Conservation (phyloP, 2,329 filamentous ascomycete species). For the Ceratocystis eucalypticola region DNA sequence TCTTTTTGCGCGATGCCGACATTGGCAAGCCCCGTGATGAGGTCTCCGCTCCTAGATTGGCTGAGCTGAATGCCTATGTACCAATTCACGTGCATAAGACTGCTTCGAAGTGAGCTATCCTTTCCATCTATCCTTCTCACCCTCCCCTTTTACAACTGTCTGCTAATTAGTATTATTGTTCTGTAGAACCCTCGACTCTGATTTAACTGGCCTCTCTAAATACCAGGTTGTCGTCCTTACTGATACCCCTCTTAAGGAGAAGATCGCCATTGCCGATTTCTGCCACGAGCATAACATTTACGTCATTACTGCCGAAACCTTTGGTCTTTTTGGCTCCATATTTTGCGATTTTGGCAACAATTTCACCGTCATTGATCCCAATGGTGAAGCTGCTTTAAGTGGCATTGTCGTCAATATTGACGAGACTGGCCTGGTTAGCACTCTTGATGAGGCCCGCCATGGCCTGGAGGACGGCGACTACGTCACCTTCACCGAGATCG, state of each 20-base stretch:
- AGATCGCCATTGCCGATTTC: slow-evolving; percentile 77
- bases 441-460: slow-evolving; percentile 86
- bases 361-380: slow-evolving; percentile 80
- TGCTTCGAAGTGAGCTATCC: slow-evolving; percentile 32
- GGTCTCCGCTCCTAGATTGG: slow-evolving; percentile 76
- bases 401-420: slow-evolving; percentile 87
- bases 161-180: background rate
- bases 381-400: slow-evolving; percentile 71
- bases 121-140: background rate
- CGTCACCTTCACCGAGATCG: slow-evolving; percentile 84
- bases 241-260: slow-evolving; percentile 63
- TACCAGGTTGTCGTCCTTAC: slow-evolving; percentile 92
- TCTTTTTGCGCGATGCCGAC: slow-evolving; percentile 81
- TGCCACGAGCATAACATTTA: slow-evolving; percentile 91
- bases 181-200: slow-evolving; percentile 48
- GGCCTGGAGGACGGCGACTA: slow-evolving; percentile 93
- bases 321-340: slow-evolving; percentile 84
- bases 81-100: slow-evolving; percentile 65
- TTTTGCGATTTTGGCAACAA: slow-evolving; percentile 96
- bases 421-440: slow-evolving; percentile 80
- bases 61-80: slow-evolving; percentile 92
- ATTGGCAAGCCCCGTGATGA: slow-evolving; percentile 83
- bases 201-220: slow-evolving; percentile 71
- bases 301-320: slow-evolving; percentile 75
- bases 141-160: background rate